These are phyloP conservation scores for Lophiostoma macrostomum DNA, from an alignment of 495 filamentous ascomycete genomes.

Conservation along the genomic window DNA sequence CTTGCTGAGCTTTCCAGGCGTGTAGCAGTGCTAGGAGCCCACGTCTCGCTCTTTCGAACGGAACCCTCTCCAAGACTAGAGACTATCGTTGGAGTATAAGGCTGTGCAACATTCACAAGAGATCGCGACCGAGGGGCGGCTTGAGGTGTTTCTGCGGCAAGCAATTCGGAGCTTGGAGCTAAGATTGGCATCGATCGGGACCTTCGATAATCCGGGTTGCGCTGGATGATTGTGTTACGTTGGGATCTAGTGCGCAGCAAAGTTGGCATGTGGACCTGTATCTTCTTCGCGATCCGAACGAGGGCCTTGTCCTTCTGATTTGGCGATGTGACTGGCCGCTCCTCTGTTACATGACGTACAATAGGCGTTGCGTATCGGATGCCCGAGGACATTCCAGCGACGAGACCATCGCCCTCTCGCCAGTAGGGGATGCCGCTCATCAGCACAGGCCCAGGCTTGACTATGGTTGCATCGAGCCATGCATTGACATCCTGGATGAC, in stretches of 20 bases:
- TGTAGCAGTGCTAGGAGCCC: neutral
- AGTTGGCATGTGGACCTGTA: conserved; percentile 27
- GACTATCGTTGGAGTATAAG: neutral
- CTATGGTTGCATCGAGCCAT: conserved; percentile 27
- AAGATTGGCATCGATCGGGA: conserved; percentile 27
- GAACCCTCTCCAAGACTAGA: neutral
- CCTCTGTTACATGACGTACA: neutral
- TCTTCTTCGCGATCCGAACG: conserved; percentile 21
- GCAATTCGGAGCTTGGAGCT: neutral
- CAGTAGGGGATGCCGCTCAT: conserved; percentile 30
- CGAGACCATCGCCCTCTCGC: conserved; percentile 6
- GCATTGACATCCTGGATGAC: conserved; percentile 29
- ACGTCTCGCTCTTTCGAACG: neutral
- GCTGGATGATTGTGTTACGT: conserved; percentile 1
- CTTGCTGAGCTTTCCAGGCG: neutral
- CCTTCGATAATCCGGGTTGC: conserved; percentile 1
- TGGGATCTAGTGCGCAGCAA: conserved; percentile 12
- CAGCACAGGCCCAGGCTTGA: conserved; percentile 17
- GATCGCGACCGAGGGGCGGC: conserved; percentile 1
- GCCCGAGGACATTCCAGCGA: neutral
- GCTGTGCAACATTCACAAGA: neutral
- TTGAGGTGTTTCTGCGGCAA: neutral
- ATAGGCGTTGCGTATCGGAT: conserved; percentile 28
- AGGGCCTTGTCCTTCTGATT: conserved; percentile 19
- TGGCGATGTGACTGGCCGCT: neutral